These are phyloP conservation scores for Dactylellina cionopaga DNA, from an alignment of 2,329 filamentous ascomycete genomes.

Conservation along the genomic window DNA sequence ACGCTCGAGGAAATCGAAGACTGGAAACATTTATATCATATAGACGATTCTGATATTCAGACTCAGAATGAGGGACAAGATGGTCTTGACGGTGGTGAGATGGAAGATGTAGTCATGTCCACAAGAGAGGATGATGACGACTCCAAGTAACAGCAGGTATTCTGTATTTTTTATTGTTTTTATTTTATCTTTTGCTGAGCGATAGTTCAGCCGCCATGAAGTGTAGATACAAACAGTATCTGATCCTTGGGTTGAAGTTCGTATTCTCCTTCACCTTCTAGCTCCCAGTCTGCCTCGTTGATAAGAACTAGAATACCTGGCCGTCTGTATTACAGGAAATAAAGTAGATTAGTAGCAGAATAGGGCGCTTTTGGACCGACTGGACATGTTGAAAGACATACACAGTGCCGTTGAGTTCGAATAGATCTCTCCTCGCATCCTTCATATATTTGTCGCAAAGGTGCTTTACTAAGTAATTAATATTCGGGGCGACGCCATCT, in stretches of 20 bases:
- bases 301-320: constrained; percentile 96
- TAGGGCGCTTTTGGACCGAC: too few relatives aligned
- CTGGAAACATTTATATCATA: constrained; percentile 85
- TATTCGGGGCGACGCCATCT: constrained; percentile 68
- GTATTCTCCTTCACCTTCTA: constrained; percentile 93
- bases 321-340: constrained; percentile 70
- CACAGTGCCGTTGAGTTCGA: constrained; percentile 87
- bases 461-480: constrained; percentile 79
- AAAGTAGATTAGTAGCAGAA: neutral
- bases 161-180: constrained; percentile 1
- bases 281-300: constrained; percentile 98
- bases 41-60: constrained; percentile 57
- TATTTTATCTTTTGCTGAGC: neutral
- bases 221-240: constrained; percentile 93
- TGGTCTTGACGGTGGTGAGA: constrained; percentile 55
- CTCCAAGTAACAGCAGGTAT: constrained; percentile 16
- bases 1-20: constrained; percentile 91
- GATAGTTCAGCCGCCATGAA: constrained; percentile 81
- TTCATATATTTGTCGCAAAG: constrained; percentile 85
- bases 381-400: constrained; percentile 70
- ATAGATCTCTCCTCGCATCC: constrained; percentile 85
- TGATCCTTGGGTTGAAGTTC: constrained; percentile 83
- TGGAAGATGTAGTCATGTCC: constrained; percentile 54
- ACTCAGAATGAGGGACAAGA: constrained; percentile 58
- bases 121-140: constrained; percentile 50